These are phyloP conservation scores for Telopea speciosissima DNA, from an alignment of 177 flowering plant species.

Conservation along the genomic window DNA sequence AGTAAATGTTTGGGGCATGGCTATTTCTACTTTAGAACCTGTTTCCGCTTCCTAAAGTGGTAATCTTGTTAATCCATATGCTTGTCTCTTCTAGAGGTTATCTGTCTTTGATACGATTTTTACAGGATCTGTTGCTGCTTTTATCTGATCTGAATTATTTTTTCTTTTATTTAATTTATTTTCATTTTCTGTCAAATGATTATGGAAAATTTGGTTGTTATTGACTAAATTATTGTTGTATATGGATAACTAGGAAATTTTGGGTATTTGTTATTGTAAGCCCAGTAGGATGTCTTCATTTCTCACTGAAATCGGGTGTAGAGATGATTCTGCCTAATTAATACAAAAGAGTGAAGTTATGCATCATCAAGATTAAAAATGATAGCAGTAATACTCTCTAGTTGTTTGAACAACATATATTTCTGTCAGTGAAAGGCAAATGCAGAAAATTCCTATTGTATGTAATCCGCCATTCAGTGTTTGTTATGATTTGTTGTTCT, in stretches of 20 bases:
- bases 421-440: too few species aligned
- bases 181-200: neutral
- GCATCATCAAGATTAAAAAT: too few species aligned
- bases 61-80: neutral
- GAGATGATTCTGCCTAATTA: neutral
- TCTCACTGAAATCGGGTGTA: neutral
- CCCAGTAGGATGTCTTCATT: too few species aligned
- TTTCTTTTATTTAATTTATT: too few species aligned
- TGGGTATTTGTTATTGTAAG: neutral
- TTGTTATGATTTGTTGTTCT: too few species aligned
- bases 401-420: too few species aligned
- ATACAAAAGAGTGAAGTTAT: too few species aligned
- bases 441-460: too few species aligned
- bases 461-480: too few species aligned
- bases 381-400: too few species aligned
- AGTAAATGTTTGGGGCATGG: neutral
- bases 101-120: neutral
- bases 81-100: neutral
- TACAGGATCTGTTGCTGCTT: too few species aligned
- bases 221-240: neutral
- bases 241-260: too few species aligned
- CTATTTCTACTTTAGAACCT: slow-evolving; percentile 7
- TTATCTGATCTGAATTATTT: neutral
- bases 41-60: slow-evolving; percentile 14
- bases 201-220: neutral